Conservation (phyloP, 2,329 filamentous ascomycete genomes). For the Anthostomella pinea region DNA sequence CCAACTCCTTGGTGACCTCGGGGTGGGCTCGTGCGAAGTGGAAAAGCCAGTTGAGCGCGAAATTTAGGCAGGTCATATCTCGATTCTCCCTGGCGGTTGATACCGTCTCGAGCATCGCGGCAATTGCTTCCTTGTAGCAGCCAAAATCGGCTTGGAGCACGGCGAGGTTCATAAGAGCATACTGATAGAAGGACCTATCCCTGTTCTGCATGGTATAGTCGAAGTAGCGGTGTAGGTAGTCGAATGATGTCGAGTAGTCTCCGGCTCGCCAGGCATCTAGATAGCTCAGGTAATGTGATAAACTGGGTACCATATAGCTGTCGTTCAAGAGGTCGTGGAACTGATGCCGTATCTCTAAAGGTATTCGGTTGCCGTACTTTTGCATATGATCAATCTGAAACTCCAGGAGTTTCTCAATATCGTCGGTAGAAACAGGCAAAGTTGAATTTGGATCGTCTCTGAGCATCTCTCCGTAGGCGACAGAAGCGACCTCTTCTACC, state of each 20-base stretch:
- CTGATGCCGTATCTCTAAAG: conserved; percentile 67
- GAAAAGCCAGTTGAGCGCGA: conserved; percentile 92
- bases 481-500: conserved; percentile 43
- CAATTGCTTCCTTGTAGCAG: conserved; percentile 83
- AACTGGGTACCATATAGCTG: conserved; percentile 65
- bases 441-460: conserved; percentile 39
- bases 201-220: conserved; percentile 90
- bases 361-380: conserved; percentile 74
- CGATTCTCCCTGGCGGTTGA: conserved; percentile 92
- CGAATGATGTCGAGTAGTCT: conserved; percentile 86
- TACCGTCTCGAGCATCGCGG: conserved; percentile 92
- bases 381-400: conserved; percentile 89
- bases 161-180: conserved; percentile 88
- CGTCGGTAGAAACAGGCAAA: conserved; percentile 66
- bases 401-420: conserved; percentile 77
- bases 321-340: conserved; percentile 67
- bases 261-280: conserved; percentile 90
- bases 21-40: conserved; percentile 89
- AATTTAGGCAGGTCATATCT: conserved; percentile 90
- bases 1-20: conserved; percentile 65
- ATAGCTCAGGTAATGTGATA: conserved; percentile 79
- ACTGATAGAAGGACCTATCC: conserved; percentile 87
- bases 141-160: conserved; percentile 95
- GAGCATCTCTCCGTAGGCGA: conserved; percentile 53
- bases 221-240: conserved; percentile 90